Evolutionary conservation across 73 alveolate species (phyloP).

Genomic region (Tetrahymena elliotti): DNA sequence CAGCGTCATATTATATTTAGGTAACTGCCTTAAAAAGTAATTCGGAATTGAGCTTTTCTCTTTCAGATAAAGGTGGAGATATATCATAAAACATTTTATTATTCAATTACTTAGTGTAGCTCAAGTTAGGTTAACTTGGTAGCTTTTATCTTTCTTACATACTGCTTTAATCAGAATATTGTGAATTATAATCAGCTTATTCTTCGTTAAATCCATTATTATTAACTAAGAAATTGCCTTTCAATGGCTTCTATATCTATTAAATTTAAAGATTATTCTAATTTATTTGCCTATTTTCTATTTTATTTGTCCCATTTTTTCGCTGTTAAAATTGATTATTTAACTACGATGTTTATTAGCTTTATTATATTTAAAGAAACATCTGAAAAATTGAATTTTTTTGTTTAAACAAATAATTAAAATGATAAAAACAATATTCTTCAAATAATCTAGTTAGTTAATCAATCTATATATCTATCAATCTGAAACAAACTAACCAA

Average conservation of each 20-base stretch:
- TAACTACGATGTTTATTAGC: background rate
- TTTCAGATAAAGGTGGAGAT: background rate
- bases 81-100: background rate
- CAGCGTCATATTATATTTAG: background rate
- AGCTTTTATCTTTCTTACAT: background rate
- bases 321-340: background rate
- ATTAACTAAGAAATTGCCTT: background rate
- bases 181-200: background rate
- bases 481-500: background rate
- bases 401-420: background rate
- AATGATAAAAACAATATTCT: background rate
- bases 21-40: background rate
- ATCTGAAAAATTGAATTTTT: background rate
- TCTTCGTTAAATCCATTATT: background rate
- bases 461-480: background rate
- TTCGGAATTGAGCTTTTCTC: background rate
- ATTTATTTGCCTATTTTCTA: background rate
- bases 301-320: background rate
- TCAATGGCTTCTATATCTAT: background rate
- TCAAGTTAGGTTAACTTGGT: background rate
- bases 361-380: background rate
- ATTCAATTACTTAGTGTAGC: background rate
- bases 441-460: background rate
- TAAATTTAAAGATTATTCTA: background rate
- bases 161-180: background rate